Base-by-base conservation (phyloP, 2,329 filamentous ascomycete genomes). In the Ceratocystis ficicola region DNA sequence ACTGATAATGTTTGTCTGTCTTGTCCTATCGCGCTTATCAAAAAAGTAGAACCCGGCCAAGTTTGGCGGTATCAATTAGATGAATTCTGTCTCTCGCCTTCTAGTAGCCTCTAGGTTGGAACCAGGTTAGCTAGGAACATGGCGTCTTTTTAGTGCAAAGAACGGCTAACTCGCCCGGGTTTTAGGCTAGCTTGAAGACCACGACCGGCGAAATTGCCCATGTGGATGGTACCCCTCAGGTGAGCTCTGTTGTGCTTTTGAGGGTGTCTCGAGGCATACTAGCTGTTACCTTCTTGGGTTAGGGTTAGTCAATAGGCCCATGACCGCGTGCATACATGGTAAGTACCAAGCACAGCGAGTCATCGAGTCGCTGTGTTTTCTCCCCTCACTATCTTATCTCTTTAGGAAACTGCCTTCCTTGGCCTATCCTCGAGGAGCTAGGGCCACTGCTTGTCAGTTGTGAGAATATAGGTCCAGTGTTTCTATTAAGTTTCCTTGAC, bases 1-100 rank as follows among this genome's bases (percentile, higher is more conserved):
- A 59, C 55, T n/a, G 17, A 59, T 57, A 57, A 30, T 36, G 36
- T 36, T 5, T 15, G 12, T 63, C 61, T 41, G 36, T 41, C 36
- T 41, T 41, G 36, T 41, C 36, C 36, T 41, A 41, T 41, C 36
- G 36, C 10, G 36, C 61, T 63, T 50, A 63, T 50, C 61, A 63
- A 30, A 28, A 10, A 30, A 44, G 36, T 28, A 50, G 44, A 17
- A n/a, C 60, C 60, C 44, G 61, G 61, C 28, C 20, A 63, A 63
- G 44, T 63, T 63, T 63, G 17, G 61, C 44, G 22, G 61, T 28
- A 32, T 17, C 22, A 41, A 25, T 63, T 30, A 17, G 28, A 36
- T 6, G 17, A 25, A n/a, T n/a, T n/a, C 15, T n/a, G 28, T 32
- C 28, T 59, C 28, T 28, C 12, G 48, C 48, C 22, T 5, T 30